A percentile compares a stretch with the other conserved stretches of the same genome.
phyloP scores from a whole-genome alignment of 164 flowering plant species.

The Malania oleifera region DNA sequence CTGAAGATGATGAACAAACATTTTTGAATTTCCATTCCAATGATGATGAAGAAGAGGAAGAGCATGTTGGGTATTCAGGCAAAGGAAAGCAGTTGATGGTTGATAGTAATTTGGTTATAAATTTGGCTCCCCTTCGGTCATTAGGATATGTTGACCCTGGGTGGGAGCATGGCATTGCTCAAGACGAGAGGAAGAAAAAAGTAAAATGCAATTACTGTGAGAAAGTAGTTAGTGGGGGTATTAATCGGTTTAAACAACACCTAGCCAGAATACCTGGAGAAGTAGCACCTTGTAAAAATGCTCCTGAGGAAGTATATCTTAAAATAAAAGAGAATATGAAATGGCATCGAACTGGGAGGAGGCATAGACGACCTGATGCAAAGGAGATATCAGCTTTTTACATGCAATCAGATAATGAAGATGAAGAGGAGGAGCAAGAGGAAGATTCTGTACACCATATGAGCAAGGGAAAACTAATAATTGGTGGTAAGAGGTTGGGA shows the following conservation, averaged over 20 bases:
- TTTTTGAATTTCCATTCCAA: slow-evolving; percentile 19
- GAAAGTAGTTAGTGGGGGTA: slow-evolving; percentile 33
- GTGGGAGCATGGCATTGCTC: slow-evolving; percentile 33
- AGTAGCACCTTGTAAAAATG: slow-evolving; percentile 33
- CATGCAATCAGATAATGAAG: slow-evolving; percentile 19
- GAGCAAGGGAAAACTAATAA: slow-evolving; percentile 14
- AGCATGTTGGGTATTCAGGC: slow-evolving; percentile 15
- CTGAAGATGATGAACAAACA: slow-evolving; percentile 15
- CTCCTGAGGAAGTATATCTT: slow-evolving; percentile 31
- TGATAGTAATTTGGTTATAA: slow-evolving; percentile 16
- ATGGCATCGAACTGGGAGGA: slow-evolving; percentile 37
- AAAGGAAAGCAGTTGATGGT: slow-evolving; percentile 25
- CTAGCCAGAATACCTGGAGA: slow-evolving; percentile 35
- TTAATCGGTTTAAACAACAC: slow-evolving; percentile 33
- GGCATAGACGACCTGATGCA: slow-evolving; percentile 22
- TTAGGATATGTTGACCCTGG: slow-evolving; percentile 31
- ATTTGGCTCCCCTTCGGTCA: slow-evolving; percentile 26
- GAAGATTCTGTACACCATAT: slow-evolving; percentile 12
- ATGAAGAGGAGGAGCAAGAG: slow-evolving; percentile 20
- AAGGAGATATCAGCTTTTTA: slow-evolving; percentile 18
- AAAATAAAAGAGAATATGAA: slow-evolving; percentile 35
- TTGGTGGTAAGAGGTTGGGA: slow-evolving; percentile 13
- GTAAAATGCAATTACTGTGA: slow-evolving; percentile 32
- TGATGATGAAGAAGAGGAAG: slow-evolving; percentile 17
- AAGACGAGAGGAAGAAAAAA: slow-evolving; percentile 31